Percentiles rank a stretch among this genome's conserved stretches.
These are phyloP conservation scores for Nephelium lappaceum DNA, from an alignment of 345 rosid genomes.

Conservation along the genomic window DNA sequence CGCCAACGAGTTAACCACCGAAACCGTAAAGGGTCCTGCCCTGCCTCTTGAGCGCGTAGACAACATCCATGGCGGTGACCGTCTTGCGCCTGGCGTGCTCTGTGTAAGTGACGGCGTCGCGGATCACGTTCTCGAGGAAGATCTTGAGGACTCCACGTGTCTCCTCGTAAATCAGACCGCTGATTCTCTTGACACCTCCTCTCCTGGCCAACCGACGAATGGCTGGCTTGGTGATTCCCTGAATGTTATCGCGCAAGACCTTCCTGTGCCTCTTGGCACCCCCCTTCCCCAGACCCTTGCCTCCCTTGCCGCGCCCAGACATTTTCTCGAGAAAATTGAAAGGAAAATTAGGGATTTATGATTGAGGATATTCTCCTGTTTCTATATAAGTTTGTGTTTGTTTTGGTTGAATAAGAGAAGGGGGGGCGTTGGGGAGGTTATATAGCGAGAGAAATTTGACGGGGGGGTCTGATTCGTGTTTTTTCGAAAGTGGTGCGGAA, in stretches of 20 bases:
- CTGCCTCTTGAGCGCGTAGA: conserved; percentile 42
- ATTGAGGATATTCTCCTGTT: neutral
- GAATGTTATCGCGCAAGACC: conserved; percentile 43
- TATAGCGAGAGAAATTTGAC: neutral
- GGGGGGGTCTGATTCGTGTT: neutral
- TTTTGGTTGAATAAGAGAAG: neutral
- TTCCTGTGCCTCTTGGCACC: conserved; percentile 46
- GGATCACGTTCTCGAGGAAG: conserved; percentile 41
- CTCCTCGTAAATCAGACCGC: conserved; percentile 43
- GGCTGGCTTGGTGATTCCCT: conserved; percentile 41
- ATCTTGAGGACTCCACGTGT: conserved; percentile 43
- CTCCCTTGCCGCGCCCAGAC: conserved; percentile 47
- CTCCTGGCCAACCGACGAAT: conserved; percentile 38
- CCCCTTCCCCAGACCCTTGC: conserved; percentile 46
- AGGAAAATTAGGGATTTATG: neutral
- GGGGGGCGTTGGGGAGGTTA: neutral
- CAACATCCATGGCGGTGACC: conserved; percentile 42
- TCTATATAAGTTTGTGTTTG: too few species aligned
- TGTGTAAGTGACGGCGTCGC: conserved; percentile 37
- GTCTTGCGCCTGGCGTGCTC: conserved; percentile 46
- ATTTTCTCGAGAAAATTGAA: neutral
- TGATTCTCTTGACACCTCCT: conserved; percentile 42
- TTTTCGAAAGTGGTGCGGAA: neutral
- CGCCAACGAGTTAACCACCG: conserved; percentile 23
- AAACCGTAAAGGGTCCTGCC: conserved; percentile 43